Percentiles rank a stretch among this genome's conserved stretches.
Evolutionary conservation across 192 early-diverging fungal species (phyloP).

Genomic region (Chytriomyces confervae): DNA sequence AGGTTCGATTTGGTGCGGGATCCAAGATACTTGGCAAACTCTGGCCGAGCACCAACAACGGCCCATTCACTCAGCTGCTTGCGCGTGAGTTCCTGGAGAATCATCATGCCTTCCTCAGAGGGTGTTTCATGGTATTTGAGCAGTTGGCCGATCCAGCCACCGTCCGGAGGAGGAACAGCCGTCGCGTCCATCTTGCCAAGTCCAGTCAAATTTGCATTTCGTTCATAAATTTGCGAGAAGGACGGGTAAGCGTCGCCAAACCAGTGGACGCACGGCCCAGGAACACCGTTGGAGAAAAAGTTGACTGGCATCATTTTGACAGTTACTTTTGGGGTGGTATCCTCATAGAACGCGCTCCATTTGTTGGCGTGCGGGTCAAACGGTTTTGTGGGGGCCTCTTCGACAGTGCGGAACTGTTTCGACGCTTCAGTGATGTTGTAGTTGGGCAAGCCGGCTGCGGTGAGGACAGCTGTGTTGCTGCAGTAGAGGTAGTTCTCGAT

Average conservation of each 20-base stretch:
- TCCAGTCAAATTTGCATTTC: not conserved
- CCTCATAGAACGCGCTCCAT: too few relatives aligned
- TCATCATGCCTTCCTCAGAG: not conserved
- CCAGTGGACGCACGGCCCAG: not conserved
- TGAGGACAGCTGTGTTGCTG: slow-evolving; percentile 23
- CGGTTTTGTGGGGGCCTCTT: too few relatives aligned
- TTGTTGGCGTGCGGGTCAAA: too few relatives aligned
- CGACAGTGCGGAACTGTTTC: too few relatives aligned
- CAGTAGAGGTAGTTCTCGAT: not conserved
- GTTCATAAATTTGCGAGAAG: not conserved
- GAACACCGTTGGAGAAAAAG: not conserved
- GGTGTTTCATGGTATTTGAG: not conserved
- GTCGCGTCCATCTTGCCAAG: not conserved
- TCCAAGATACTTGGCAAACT: slow-evolving; percentile 8
- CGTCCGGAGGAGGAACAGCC: slow-evolving; percentile 1
- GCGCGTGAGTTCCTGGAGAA: not conserved
- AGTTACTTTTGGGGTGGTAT: too few relatives aligned
- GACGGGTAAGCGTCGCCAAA: not conserved
- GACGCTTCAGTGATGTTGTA: too few relatives aligned
- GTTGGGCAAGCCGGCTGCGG: slow-evolving; percentile 12
- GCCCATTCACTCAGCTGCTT: slow-evolving; percentile 10
- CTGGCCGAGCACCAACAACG: slow-evolving; percentile 10
- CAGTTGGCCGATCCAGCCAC: slow-evolving; percentile 9
- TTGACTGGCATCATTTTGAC: slow-evolving; percentile 1
- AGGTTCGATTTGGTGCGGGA: not conserved